Conservation (phyloP, 2,329 filamentous ascomycete species). For the Alternaria burnsii region DNA sequence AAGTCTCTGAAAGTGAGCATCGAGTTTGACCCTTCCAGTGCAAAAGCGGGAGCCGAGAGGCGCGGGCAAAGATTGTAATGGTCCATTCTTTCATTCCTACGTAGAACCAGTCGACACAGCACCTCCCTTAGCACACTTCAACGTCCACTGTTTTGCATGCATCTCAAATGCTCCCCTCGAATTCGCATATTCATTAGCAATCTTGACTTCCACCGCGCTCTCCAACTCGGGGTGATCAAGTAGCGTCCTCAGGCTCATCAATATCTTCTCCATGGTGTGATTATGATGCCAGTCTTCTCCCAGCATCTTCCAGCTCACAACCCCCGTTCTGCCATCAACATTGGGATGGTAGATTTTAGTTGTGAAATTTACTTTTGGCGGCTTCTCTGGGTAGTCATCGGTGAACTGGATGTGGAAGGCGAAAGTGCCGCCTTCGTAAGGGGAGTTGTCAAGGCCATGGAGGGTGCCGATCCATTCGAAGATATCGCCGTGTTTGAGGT, state of each 20-base stretch:
- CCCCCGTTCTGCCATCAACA: background rate
- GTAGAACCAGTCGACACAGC: background rate
- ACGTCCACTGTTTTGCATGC: conserved; percentile 7
- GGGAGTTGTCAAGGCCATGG: background rate
- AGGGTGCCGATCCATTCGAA: conserved; percentile 7
- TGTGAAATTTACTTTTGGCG: conserved; percentile 5
- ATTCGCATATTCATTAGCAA: conserved; percentile 10
- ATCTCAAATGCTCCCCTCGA: background rate
- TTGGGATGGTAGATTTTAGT: conserved; percentile 14
- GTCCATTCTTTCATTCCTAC: background rate
- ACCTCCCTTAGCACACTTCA: conserved; percentile 1
- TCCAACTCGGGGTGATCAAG: conserved; percentile 10
- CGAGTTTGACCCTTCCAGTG: conserved; percentile 28
- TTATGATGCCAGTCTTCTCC: conserved; percentile 4
- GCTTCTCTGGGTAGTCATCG: conserved; percentile 4
- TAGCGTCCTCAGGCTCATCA: conserved; percentile 6
- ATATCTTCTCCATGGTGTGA: conserved; percentile 1
- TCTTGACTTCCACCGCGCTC: background rate
- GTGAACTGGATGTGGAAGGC: conserved; percentile 9
- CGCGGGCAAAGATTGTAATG: background rate
- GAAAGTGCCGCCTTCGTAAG: conserved; percentile 8
- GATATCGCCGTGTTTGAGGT: conserved; percentile 3
- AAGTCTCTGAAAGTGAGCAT: conserved; percentile 58
- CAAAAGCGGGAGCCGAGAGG: background rate
- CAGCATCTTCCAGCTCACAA: conserved; percentile 5